phyloP scores from a whole-genome alignment of 768 basidiomycete genomes.

The Ramaria rubella region DNA sequence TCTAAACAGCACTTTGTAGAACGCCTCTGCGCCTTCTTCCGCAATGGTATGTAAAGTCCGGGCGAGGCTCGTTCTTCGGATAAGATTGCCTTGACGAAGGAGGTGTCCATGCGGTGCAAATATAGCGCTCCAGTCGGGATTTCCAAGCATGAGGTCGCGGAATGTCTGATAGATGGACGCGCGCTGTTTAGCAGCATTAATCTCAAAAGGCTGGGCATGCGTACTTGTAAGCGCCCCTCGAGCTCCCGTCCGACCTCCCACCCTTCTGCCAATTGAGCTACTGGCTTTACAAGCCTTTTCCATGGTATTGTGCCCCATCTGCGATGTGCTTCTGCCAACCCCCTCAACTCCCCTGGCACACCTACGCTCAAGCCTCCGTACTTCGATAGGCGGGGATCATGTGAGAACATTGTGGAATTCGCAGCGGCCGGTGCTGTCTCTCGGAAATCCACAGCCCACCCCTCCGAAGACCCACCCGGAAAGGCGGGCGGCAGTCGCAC shows the following conservation, averaged over 20 bases:
- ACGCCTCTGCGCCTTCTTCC: slow-evolving; percentile 65
- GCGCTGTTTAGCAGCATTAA: slow-evolving; percentile 15
- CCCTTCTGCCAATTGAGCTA: slow-evolving; percentile 63
- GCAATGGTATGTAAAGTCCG: slow-evolving; percentile 71
- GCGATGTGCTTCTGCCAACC: slow-evolving; percentile 75
- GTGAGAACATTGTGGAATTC: slow-evolving; percentile 70
- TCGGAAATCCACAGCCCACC: slow-evolving; percentile 78
- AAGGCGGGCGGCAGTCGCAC: slow-evolving; percentile 60
- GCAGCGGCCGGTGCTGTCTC: slow-evolving; percentile 76
- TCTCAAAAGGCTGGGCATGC: slow-evolving; percentile 16
- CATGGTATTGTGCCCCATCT: slow-evolving; percentile 81
- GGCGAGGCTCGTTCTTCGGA: slow-evolving; percentile 69
- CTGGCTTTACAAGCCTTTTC: slow-evolving; percentile 70
- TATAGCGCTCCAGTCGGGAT: slow-evolving; percentile 72
- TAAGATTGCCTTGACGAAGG: slow-evolving; percentile 66
- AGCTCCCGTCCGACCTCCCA: slow-evolving; percentile 80
- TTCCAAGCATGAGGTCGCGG: slow-evolving; percentile 45
- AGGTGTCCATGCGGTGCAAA: slow-evolving; percentile 76
- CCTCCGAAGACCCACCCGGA: slow-evolving; percentile 43
- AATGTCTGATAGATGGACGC: background rate
- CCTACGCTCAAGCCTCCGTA: slow-evolving; percentile 84
- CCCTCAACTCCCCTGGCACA: slow-evolving; percentile 86
- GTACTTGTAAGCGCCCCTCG: slow-evolving; percentile 61
- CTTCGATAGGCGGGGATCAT: slow-evolving; percentile 43
- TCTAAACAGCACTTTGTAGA: slow-evolving; percentile 58